These are phyloP conservation scores for Rhodotorula kratochvilovae DNA, from an alignment of 768 basidiomycete species.

Conservation along the genomic window DNA sequence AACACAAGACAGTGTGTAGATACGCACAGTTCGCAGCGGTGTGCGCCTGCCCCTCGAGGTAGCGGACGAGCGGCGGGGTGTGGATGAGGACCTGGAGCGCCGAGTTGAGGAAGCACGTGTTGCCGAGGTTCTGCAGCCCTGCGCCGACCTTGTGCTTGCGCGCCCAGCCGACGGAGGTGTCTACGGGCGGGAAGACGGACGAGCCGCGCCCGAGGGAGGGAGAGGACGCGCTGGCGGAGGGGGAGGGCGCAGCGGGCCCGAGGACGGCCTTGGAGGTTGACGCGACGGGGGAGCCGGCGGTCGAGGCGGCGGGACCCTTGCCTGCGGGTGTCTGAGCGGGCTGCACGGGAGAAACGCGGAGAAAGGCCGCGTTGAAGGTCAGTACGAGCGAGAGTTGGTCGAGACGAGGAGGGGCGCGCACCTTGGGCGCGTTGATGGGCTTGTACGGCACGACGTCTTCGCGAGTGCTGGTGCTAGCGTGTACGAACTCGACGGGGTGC, in stretches of 20 bases:
- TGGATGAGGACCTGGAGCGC: conserved; percentile 88
- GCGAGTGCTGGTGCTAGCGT: background rate
- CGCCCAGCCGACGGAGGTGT: conserved; percentile 31
- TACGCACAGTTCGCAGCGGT: background rate
- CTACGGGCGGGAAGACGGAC: conserved; percentile 25
- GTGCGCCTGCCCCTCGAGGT: conserved; percentile 21
- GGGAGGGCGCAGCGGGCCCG: background rate
- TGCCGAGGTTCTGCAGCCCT: conserved; percentile 42
- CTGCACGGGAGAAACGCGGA: no score
- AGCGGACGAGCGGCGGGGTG: conserved; percentile 73
- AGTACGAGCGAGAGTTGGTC: background rate
- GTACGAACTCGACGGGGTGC: conserved; percentile 23
- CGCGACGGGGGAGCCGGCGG: conserved; percentile 3
- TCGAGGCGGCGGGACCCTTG: background rate
- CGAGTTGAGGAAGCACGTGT: conserved; percentile 82
- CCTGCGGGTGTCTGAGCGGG: background rate
- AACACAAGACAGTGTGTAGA: no score
- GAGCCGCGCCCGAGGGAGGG: conserved; percentile 2
- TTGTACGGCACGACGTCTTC: conserved; percentile 36
- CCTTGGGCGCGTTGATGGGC: conserved; percentile 29
- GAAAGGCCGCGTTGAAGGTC: no score
- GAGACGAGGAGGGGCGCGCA: background rate
- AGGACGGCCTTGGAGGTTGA: conserved; percentile 1
- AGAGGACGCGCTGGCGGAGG: background rate
- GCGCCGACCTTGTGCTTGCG: conserved; percentile 19